Base-by-base conservation (phyloP, 345 rosid genomes). In the Lepidium aucheri region DNA sequence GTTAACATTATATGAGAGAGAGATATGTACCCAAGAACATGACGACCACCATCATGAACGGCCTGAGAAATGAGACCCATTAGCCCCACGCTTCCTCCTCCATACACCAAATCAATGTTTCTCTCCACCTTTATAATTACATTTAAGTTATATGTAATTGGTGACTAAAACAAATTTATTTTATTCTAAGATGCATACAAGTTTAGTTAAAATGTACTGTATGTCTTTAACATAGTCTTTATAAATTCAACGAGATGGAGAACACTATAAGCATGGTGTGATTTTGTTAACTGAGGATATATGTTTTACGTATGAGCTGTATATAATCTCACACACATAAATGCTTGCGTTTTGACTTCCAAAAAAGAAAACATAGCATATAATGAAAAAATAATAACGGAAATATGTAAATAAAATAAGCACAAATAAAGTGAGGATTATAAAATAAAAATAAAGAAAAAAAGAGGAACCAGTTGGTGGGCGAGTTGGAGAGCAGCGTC, bases 11-110 rank as follows among this genome's bases (percentile, higher is more conserved):
- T 26, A 1, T 26, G 30, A 26, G 11, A 18, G 43, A 20, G 14
- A 16, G 50, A 54, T 0, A 49, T 12, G 36, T 10, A 74, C 77
- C 77, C 77, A 67, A 74, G 73, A 39, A 74, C 77, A 74, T 74
- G 77, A 44, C 77, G 63, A 67, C 77, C 77, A 61, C 68, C 68
- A 74, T 74, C 64, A 60, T 67, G 73, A 74, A 74, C 77, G 61
- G 77, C 73, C 44, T 61, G 56, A 67, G 77, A 67, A 9, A 74
- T 43, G 57, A 66, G 73, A 67, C 77, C 77, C 77, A 74, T 74
- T 44, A 74, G 68, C 56, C 77, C 77, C 63, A 74, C 68, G 63
- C 77, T 74, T 53, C 73, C 77, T 60, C 77, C 77, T 67, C 77
- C 77, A 74, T 74, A 60, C 50, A 74, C 77, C 67, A 74, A 67